These are phyloP conservation scores for Lipomyces yamadae DNA, from an alignment of 805 yeast species.

Conservation along the genomic window DNA sequence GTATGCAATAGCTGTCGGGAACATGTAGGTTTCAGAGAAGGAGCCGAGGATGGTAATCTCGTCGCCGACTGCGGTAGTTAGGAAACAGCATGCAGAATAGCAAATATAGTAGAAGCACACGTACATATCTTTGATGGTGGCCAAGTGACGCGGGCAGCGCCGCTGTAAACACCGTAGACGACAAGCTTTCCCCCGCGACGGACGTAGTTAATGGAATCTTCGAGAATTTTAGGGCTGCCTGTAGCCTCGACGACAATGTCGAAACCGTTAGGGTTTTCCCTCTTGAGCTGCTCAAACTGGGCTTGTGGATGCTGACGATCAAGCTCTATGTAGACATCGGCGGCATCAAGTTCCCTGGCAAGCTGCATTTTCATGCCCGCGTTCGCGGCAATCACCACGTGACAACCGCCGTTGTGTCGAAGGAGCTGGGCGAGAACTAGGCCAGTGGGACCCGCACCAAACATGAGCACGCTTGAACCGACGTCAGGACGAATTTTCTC, in stretches of 20 bases:
- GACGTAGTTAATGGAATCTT: slow-evolving; percentile 33
- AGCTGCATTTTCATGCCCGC: slow-evolving; percentile 33
- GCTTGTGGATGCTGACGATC: slow-evolving; percentile 29
- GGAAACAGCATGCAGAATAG: background rate
- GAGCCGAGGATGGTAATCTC: slow-evolving; percentile 36
- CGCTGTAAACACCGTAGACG: slow-evolving; percentile 35
- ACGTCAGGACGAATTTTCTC: slow-evolving; percentile 35
- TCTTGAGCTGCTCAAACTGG: slow-evolving; percentile 29
- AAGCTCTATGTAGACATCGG: slow-evolving; percentile 34
- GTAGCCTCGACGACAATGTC: slow-evolving; percentile 37
- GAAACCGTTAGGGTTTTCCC: slow-evolving; percentile 33
- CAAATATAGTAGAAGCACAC: background rate
- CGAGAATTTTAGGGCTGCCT: slow-evolving; percentile 32
- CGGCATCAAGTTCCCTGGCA: slow-evolving; percentile 31
- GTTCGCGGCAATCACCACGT: slow-evolving; percentile 34
- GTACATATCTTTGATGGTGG: slow-evolving; percentile 33
- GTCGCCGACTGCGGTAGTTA: slow-evolving; percentile 27
- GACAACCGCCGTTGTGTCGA: slow-evolving; percentile 36
- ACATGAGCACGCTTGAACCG: slow-evolving; percentile 34
- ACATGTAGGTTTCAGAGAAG: slow-evolving; percentile 35
- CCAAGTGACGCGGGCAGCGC: slow-evolving; percentile 34
- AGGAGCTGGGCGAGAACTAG: slow-evolving; percentile 35
- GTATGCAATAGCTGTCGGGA: slow-evolving; percentile 34
- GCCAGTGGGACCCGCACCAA: slow-evolving; percentile 38
- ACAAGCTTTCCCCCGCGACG: slow-evolving; percentile 36